phyloP scores from a whole-genome alignment of 2,329 filamentous ascomycete species.

The Sphaerulina musiva region DNA sequence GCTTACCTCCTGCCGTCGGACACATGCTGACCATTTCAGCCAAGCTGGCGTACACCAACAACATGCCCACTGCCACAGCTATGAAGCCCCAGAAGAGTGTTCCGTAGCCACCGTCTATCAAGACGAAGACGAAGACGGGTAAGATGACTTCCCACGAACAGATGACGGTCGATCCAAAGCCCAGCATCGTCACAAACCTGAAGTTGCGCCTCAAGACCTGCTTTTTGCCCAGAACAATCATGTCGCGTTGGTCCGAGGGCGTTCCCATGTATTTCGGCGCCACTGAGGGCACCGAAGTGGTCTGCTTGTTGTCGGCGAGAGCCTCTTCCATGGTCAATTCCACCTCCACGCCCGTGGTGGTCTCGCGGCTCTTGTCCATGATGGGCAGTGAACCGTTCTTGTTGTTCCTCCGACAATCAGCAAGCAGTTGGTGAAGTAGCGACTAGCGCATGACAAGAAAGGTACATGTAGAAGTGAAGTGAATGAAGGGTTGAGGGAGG shows the following conservation, averaged over 20 bases:
- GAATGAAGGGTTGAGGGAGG: not conserved
- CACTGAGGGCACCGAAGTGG: conserved; percentile 6
- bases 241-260: conserved; percentile 18
- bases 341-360: not conserved
- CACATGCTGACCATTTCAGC: conserved; percentile 12
- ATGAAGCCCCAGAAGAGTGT: conserved; percentile 13
- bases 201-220: conserved; percentile 12
- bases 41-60: conserved; percentile 6
- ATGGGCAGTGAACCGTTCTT: not conserved
- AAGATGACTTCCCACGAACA: conserved; percentile 29
- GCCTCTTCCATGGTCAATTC: not conserved
- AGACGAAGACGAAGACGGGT: conserved; percentile 26
- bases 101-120: conserved; percentile 22
- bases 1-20: conserved; percentile 18
- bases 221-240: conserved; percentile 21
- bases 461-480: not conserved
- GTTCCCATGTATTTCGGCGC: conserved; percentile 21
- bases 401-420: not conserved
- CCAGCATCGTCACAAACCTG: conserved; percentile 12
- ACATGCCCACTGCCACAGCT: conserved; percentile 3
- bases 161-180: conserved; percentile 29
- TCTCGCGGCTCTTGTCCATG: not conserved
- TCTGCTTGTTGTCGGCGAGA: conserved; percentile 7
- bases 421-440: not conserved
- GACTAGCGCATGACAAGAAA: not conserved